Conservation (phyloP, 2,329 filamentous ascomycete species). For the Apiospora saccharicola region DNA sequence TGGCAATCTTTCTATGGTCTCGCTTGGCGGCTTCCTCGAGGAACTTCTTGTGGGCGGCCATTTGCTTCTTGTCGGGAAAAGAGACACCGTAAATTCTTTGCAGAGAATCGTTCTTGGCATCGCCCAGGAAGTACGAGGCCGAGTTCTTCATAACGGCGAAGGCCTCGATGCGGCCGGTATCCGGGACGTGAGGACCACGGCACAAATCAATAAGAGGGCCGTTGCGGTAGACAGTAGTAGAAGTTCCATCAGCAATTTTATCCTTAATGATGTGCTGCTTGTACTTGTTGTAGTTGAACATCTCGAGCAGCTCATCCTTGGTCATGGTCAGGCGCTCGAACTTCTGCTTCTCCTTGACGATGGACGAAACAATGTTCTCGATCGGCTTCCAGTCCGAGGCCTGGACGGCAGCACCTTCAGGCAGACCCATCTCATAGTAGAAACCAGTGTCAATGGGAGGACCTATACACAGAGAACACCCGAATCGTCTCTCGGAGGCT, state of each 20-base stretch:
- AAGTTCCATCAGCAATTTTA: slow-evolving; percentile 87
- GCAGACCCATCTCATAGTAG: slow-evolving; percentile 95
- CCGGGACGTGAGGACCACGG: slow-evolving; percentile 91
- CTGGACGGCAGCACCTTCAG: slow-evolving; percentile 74
- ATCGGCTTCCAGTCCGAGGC: slow-evolving; percentile 84
- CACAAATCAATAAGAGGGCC: slow-evolving; percentile 95
- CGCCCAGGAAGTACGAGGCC: slow-evolving; percentile 89
- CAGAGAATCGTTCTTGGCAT: slow-evolving; percentile 91
- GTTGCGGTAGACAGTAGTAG: slow-evolving; percentile 92
- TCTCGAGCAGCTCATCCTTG: slow-evolving; percentile 90
- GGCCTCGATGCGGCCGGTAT: slow-evolving; percentile 92
- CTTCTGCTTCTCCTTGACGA: slow-evolving; percentile 95
- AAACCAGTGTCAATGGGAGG: slow-evolving; percentile 92
- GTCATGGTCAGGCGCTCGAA: slow-evolving; percentile 90
- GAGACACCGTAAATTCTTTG: slow-evolving; percentile 97
- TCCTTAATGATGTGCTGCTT: slow-evolving; percentile 97
- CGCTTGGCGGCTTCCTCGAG: slow-evolving; percentile 98
- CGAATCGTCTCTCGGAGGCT: slow-evolving; percentile 87
- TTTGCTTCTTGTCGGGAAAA: slow-evolving; percentile 93
- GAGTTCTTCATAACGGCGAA: slow-evolving; percentile 88
- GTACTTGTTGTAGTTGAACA: slow-evolving; percentile 98
- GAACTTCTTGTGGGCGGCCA: slow-evolving; percentile 93
- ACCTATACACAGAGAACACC: slow-evolving; percentile 91
- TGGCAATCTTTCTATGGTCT: slow-evolving; percentile 92
- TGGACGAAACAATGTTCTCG: slow-evolving; percentile 79